These are phyloP conservation scores for Fraxinus latifolia DNA, from an alignment of 305 asterid genomes.

Conservation along the genomic window DNA sequence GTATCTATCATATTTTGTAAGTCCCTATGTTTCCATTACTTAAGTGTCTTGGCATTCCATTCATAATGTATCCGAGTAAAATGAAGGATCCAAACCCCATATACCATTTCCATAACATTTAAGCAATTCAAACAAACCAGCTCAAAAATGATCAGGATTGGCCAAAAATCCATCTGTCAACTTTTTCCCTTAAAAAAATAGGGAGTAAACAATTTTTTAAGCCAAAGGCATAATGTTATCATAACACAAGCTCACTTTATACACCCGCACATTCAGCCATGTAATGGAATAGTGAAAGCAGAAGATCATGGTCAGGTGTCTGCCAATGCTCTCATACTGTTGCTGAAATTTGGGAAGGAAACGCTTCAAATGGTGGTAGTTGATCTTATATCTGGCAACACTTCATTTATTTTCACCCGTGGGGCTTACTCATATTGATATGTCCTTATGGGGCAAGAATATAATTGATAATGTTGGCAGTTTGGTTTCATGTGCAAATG, in stretches of 20 bases:
- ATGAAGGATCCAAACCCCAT: background rate
- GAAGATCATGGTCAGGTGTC: background rate
- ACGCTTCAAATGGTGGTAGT: background rate
- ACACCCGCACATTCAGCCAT: background rate
- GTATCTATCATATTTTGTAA: background rate
- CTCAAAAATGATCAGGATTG: background rate
- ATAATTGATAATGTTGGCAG: background rate
- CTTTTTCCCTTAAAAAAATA: background rate
- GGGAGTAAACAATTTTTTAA: background rate
- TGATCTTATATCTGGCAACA: background rate
- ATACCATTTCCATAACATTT: background rate
- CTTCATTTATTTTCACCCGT: background rate
- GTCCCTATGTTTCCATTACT: constrained; percentile 1
- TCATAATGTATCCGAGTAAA: background rate
- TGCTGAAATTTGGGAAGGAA: background rate
- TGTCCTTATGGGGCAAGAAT: background rate
- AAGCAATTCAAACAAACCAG: background rate
- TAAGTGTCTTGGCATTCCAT: background rate
- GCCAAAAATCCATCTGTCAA: background rate
- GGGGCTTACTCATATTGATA: background rate
- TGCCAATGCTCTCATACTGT: background rate
- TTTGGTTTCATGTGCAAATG: background rate
- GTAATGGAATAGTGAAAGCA: background rate
- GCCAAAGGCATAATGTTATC: background rate
- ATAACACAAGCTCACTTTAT: background rate